Evolutionary conservation across 257 asterid genomes (phyloP).

Genomic region (Nicotiana noctiflora): DNA sequence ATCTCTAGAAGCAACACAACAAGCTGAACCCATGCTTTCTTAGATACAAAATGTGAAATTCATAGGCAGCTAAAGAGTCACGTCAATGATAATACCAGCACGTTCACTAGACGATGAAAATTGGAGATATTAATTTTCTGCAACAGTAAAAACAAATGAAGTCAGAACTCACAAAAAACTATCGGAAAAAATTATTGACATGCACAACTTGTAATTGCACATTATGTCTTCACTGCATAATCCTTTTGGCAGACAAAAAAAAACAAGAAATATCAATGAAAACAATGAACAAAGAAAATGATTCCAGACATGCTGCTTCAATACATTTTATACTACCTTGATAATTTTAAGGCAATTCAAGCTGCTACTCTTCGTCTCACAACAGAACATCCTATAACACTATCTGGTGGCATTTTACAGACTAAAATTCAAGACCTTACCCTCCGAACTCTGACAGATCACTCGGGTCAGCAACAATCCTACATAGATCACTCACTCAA

Average conservation of each 20-base stretch:
- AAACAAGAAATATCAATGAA: neutral
- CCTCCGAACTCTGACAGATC: neutral
- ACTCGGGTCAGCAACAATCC: neutral
- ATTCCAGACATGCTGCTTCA: neutral
- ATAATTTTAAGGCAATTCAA: neutral
- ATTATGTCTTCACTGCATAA: neutral
- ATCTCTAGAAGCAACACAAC: constrained; percentile 90
- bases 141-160: neutral
- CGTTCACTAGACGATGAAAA: constrained; percentile 6
- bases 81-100: constrained; percentile 9
- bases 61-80: constrained; percentile 12
- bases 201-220: neutral
- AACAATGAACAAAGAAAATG: neutral
- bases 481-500: neutral
- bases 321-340: neutral
- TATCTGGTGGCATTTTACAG: neutral
- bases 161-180: neutral
- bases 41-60: constrained; percentile 19
- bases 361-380: neutral
- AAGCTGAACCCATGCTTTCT: constrained; percentile 89
- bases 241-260: neutral
- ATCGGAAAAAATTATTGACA: neutral
- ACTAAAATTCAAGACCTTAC: neutral
- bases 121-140: neutral
- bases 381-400: neutral